phyloP scores from a whole-genome alignment of 257 asterid genomes.

The Solanum megistacrolobum region DNA sequence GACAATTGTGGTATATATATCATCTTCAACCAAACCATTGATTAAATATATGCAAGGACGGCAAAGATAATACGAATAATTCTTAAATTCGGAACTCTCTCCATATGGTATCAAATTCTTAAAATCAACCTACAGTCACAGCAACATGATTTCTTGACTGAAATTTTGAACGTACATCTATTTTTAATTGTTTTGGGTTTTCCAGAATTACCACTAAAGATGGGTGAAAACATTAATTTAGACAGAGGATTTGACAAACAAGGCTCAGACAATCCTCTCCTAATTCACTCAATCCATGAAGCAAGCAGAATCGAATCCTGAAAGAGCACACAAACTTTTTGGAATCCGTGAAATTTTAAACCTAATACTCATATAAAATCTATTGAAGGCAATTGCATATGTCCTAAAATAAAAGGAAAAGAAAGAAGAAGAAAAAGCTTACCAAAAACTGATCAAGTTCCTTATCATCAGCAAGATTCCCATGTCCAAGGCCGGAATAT shows the following conservation, averaged over 20 bases:
- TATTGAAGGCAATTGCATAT: background rate
- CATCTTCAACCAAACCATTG: background rate
- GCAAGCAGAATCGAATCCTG: background rate
- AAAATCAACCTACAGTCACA: background rate
- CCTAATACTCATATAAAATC: background rate
- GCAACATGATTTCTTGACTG: background rate
- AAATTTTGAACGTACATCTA: background rate
- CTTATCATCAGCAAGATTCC: constrained; percentile 33
- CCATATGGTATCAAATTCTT: background rate
- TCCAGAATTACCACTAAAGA: background rate
- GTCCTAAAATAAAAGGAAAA: background rate
- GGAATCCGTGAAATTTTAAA: background rate
- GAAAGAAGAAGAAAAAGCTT: background rate
- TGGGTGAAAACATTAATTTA: background rate
- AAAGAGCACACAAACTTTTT: background rate
- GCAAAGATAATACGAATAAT: background rate
- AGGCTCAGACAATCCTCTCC: background rate
- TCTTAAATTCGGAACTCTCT: background rate
- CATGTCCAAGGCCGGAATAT: constrained; percentile 42
- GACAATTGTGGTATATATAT: background rate
- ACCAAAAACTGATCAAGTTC: constrained; percentile 78
- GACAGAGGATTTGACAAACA: background rate
- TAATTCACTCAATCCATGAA: background rate
- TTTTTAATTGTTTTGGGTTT: background rate
- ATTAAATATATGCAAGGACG: background rate